Conservation (phyloP, 495 filamentous ascomycete species). For the Amphirosellinia nigrospora region DNA sequence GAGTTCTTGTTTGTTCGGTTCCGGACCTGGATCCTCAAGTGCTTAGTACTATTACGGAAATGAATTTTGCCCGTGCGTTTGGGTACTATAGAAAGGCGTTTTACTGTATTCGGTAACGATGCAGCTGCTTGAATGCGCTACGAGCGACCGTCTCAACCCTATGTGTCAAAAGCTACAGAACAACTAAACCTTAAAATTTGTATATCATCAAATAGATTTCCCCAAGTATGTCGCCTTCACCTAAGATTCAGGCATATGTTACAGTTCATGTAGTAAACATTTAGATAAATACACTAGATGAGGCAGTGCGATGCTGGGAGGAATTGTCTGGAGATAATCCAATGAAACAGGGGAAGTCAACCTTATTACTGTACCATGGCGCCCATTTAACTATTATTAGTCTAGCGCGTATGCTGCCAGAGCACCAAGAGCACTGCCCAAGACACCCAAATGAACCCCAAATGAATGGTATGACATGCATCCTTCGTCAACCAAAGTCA, state of each 20-base stretch:
- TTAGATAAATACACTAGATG: background rate
- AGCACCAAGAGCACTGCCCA: background rate
- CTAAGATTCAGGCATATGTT: too few species aligned
- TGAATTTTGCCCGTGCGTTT: too few species aligned
- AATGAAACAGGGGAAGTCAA: background rate
- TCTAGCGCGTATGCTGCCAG: background rate
- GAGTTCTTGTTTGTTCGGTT: background rate
- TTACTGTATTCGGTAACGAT: too few species aligned
- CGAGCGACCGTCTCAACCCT: too few species aligned
- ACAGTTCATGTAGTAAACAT: background rate
- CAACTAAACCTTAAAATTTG: too few species aligned
- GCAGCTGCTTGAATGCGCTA: too few species aligned
- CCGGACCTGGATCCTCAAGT: too few species aligned
- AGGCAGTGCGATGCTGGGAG: background rate
- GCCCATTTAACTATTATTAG: background rate
- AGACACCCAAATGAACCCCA: background rate
- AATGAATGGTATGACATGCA: background rate
- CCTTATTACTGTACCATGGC: conserved; percentile 10
- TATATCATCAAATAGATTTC: too few species aligned
- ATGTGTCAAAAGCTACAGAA: too few species aligned
- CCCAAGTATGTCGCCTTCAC: too few species aligned
- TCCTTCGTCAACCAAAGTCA: background rate
- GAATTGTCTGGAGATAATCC: background rate
- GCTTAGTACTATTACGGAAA: too few species aligned
- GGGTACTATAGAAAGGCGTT: too few species aligned